phyloP scores from a whole-genome alignment of 352 stramenopile genomes.

The Pythium graminicola region DNA sequence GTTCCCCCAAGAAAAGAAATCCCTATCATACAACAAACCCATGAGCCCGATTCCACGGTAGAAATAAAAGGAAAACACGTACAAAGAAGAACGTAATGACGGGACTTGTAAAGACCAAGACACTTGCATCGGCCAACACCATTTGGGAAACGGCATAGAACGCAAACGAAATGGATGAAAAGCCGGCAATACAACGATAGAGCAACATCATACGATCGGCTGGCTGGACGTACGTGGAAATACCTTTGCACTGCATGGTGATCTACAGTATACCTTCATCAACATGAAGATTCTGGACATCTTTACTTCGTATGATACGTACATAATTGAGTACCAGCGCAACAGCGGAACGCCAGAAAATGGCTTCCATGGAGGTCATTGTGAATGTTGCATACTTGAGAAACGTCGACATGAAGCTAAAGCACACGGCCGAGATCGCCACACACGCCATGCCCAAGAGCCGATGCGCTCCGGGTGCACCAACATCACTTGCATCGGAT shows the following conservation, averaged over 20 bases:
- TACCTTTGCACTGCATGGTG: conserved; percentile 35
- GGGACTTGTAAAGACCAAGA: conserved; percentile 68
- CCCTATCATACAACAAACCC: conserved; percentile 13
- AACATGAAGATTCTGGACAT: too few species aligned
- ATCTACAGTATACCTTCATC: too few species aligned
- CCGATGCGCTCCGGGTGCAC: too few species aligned
- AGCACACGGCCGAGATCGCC: conserved; percentile 67
- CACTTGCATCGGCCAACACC: conserved; percentile 65
- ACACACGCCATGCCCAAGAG: conserved; percentile 60
- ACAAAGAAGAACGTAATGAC: conserved; percentile 73
- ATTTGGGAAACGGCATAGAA: conserved; percentile 79
- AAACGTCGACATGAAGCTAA: conserved; percentile 77
- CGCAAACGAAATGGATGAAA: conserved; percentile 63
- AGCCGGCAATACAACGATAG: conserved; percentile 57
- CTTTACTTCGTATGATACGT: too few species aligned
- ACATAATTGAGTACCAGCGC: conserved; percentile 60
- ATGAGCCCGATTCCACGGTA: background rate
- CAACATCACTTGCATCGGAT: conserved; percentile 5
- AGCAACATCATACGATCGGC: conserved; percentile 53
- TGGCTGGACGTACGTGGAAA: conserved; percentile 40
- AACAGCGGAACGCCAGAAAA: conserved; percentile 70
- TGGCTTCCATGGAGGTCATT: conserved; percentile 73
- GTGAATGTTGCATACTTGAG: conserved; percentile 71
- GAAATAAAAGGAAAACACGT: background rate
- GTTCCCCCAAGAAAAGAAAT: conserved; percentile 25